Conservation (phyloP, 1,284 basidiomycete genomes). For the Ustilago trichophora region DNA sequence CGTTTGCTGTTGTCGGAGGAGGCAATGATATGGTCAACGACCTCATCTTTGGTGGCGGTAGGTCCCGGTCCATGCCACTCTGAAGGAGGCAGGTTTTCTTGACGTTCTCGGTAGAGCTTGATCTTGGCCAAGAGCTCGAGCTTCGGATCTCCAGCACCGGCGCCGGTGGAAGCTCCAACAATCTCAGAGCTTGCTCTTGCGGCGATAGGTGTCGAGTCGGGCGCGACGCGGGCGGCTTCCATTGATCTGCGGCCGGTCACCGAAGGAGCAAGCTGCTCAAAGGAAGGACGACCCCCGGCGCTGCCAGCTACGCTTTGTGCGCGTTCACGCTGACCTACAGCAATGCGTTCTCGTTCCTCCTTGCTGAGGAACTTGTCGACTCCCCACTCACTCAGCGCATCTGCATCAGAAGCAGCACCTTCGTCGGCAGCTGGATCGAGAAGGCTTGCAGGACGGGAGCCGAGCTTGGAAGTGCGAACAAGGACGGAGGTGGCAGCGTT, state of each 20-base stretch:
- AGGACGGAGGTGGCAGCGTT: constrained; percentile 22
- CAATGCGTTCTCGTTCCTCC: constrained; percentile 45
- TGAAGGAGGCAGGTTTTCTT: constrained; percentile 55
- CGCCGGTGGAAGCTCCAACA: constrained; percentile 3
- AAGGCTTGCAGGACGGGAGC: constrained; percentile 23
- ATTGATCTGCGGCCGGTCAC: constrained; percentile 9
- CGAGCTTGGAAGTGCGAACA: constrained; percentile 30
- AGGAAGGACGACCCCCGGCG: constrained; percentile 10
- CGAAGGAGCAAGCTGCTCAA: constrained; percentile 9
- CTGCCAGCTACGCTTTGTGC: constrained; percentile 41
- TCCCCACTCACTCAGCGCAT: constrained; percentile 53
- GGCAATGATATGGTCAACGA: constrained; percentile 44
- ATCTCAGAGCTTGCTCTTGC: constrained; percentile 35
- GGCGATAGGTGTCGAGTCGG: neutral
- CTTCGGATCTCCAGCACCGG: constrained; percentile 13
- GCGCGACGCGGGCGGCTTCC: constrained; percentile 8
- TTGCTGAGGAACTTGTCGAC: constrained; percentile 59
- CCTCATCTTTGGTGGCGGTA: constrained; percentile 42
- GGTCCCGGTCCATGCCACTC: constrained; percentile 50
- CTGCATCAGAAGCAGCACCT: constrained; percentile 18
- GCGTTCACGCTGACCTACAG: constrained; percentile 32
- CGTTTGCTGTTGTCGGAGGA: constrained; percentile 21
- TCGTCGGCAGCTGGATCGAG: constrained; percentile 5
- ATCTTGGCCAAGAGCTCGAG: constrained; percentile 53
- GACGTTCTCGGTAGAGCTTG: constrained; percentile 59